Conservation (phyloP, 1,139 yeast genomes). For the Yamadazyma kanchanaburiensis region DNA sequence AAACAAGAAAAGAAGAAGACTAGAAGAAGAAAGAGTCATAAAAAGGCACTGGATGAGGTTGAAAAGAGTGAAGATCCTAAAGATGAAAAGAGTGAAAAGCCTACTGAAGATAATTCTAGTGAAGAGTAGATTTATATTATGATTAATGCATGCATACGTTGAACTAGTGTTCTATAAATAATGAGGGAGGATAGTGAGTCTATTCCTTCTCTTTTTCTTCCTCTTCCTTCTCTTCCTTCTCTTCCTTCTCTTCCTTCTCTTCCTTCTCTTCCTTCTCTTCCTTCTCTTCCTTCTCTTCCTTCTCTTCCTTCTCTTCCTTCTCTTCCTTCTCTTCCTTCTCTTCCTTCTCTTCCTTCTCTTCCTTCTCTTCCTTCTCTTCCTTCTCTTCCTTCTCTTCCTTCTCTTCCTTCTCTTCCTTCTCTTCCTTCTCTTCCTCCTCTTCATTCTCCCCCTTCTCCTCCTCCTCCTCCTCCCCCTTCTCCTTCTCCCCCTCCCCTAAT, state of each 20-base stretch:
- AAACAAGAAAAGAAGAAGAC: slow-evolving; percentile 23
- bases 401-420: slow-evolving; percentile 1
- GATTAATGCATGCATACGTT: slow-evolving; percentile 5
- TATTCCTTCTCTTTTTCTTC: slow-evolving; percentile 1
- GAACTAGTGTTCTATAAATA: neutral
- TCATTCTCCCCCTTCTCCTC: no score
- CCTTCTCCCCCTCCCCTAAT: slow-evolving; percentile 10
- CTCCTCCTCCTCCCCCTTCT: slow-evolving; percentile 2
- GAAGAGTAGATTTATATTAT: slow-evolving; percentile 7
- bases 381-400: neutral
- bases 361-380: slow-evolving; percentile 1
- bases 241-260: neutral
- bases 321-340: neutral
- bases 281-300: neutral
- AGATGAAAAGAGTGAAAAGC: no score
- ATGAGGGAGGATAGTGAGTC: neutral
- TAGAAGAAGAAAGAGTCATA: slow-evolving; percentile 20
- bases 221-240: neutral
- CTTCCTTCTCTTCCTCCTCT: slow-evolving; percentile 1
- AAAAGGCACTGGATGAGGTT: slow-evolving; percentile 7
- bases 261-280: slow-evolving; percentile 1
- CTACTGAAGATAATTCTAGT: slow-evolving; percentile 1
- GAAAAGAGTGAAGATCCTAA: slow-evolving; percentile 7
- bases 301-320: neutral
- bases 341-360: neutral